A percentile compares a stretch with the other conserved stretches of the same genome.
phyloP scores from a whole-genome alignment of 192 early-diverging fungal genomes.

The Podila horticola region DNA sequence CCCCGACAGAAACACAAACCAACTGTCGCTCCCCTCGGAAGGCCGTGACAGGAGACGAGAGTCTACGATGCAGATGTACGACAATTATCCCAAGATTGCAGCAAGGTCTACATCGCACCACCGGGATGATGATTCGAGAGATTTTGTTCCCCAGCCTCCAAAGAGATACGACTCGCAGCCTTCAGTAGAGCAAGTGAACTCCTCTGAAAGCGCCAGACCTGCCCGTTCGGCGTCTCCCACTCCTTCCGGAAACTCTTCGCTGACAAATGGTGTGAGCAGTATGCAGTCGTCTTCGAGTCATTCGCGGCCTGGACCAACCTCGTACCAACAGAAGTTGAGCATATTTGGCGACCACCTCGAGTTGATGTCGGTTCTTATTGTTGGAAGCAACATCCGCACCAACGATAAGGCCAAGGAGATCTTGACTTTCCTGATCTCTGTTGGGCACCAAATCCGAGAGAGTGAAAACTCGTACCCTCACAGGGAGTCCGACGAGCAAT shows the following conservation, averaged over 20 bases:
- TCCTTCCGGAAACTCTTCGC: constrained; percentile 41
- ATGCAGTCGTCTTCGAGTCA: neutral
- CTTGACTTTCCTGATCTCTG: constrained; percentile 67
- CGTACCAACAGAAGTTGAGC: constrained; percentile 39
- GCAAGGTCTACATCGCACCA: constrained; percentile 35
- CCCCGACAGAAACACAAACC: constrained; percentile 27
- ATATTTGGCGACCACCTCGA: constrained; percentile 45
- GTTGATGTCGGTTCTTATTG: constrained; percentile 54
- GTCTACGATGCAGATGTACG: constrained; percentile 21
- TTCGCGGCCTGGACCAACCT: constrained; percentile 19
- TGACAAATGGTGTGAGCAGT: constrained; percentile 20
- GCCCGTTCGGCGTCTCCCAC: constrained; percentile 35
- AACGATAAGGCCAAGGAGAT: constrained; percentile 85
- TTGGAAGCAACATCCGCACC: constrained; percentile 69
- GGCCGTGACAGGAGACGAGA: constrained; percentile 29
- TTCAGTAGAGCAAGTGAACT: neutral
- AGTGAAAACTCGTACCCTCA: constrained; percentile 34
- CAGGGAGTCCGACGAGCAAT: constrained; percentile 68
- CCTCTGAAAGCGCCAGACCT: neutral
- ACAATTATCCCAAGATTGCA: constrained; percentile 37
- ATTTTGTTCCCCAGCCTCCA: constrained; percentile 9
- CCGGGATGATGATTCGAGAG: constrained; percentile 24
- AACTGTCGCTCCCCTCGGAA: constrained; percentile 26
- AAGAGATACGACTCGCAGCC: constrained; percentile 35
- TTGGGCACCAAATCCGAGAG: constrained; percentile 54